Conservation (phyloP, 805 yeast genomes). For the Yarrowia sp. region DNA sequence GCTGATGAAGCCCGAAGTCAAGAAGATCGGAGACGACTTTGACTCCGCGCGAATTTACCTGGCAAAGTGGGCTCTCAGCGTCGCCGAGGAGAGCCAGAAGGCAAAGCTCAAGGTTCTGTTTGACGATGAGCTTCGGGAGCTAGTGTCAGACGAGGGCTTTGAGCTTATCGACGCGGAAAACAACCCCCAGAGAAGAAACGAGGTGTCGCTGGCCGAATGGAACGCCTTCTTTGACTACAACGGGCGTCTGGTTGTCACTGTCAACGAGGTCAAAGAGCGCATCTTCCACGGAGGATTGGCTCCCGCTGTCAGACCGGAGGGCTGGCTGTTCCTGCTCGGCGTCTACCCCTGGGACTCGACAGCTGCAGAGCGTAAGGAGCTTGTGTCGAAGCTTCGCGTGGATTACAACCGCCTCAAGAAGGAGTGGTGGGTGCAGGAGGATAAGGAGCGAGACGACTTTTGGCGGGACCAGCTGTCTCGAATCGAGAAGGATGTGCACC, state of each 20-base stretch:
- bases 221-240: conserved; percentile 71
- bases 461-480: conserved; percentile 89
- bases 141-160: conserved; percentile 39
- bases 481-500: conserved; percentile 87
- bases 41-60: conserved; percentile 88
- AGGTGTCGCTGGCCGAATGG: conserved; percentile 77
- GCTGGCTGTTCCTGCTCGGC: conserved; percentile 81
- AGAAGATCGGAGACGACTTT: conserved; percentile 79
- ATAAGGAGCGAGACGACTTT: conserved; percentile 56
- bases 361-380: conserved; percentile 58
- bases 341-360: conserved; percentile 90
- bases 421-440: conserved; percentile 66
- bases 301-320: conserved; percentile 60
- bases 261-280: conserved; percentile 71
- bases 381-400: conserved; percentile 54
- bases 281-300: conserved; percentile 88
- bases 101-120: conserved; percentile 43
- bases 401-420: conserved; percentile 63
- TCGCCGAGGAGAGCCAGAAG: conserved; percentile 84
- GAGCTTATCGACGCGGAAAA: conserved; percentile 48
- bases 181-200: conserved; percentile 67
- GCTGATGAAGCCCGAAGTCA: conserved; percentile 75
- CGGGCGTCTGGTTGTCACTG: conserved; percentile 73
- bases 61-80: conserved; percentile 95
- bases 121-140: conserved; percentile 36